Base-by-base conservation (phyloP, 2,329 filamentous ascomycete genomes). In the Epichloe amarillans region DNA sequence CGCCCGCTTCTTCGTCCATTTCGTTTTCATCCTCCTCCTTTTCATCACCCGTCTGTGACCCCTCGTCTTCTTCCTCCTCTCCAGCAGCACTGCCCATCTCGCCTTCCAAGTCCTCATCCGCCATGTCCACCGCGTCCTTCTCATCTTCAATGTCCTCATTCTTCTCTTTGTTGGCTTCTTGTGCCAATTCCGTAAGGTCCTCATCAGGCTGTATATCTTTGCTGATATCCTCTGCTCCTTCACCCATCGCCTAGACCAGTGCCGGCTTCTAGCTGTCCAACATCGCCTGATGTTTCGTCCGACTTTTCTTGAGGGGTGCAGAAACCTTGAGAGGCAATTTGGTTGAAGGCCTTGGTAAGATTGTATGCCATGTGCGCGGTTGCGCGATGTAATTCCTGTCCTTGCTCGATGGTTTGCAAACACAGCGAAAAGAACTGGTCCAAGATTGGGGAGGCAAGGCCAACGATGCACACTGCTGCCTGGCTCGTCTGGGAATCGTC, bases 121-220 rank as follows among this genome's bases (percentile, higher is more conserved):
- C 88, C 84, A 93, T 91, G 60, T 93, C 87, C n/a, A 93, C 83
- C 1, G 87, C 88, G 66, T 93, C 87, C 58, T 90, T 81, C 62
- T 91, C 80, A 57, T 89, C 82, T 57, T 90, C 83, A 50, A 89
- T 84, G 15, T 86, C 83, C 1, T 73, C 75, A 11, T 71, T 69
- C 38, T 79, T 72, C 55, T 85, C 78, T 54, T 82, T 77, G 53
- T 87, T 84, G 41, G 82, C 77, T 60, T 96, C 86, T 64, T 96
- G 88, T 0, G 93, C 91, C 43, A 98, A 73, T 58, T 98, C 93
- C 0, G 86, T 82, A 4, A 98, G 71, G 63, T 98, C 90, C 64
- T 99, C 93, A 54, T 98, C 91, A 15, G 91, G 84, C 55, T 87
- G 82, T 45, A 98, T 85, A 61, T 98, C 93, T 64, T 98, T 97